Evolutionary conservation across 2,329 filamentous ascomycete genomes (phyloP), one percentile per base, ranked within the genome.

Genomic region (Epichloe typhina): DNA sequence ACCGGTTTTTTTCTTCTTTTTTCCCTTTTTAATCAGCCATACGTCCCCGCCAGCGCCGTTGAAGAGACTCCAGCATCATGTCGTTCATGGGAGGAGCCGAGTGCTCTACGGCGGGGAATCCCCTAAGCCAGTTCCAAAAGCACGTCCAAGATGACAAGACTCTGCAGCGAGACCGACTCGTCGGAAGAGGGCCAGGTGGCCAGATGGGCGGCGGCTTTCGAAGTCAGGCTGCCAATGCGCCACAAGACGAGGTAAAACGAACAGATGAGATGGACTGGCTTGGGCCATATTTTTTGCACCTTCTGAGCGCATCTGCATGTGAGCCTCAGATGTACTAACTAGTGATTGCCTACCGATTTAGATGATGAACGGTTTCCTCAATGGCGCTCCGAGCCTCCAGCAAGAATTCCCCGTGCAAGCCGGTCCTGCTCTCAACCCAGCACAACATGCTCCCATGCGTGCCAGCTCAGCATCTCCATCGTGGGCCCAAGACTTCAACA

Each of bases 81-180:
- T 96, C 91, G 50, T 97, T 98, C 69, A 79, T 97, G 62, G 87
- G 88, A 70, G 88, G 91, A 60, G 86, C 91, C 60, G 93, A 97
- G 73, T 98, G 93, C 77, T 97, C 91, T 51, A 94, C 93, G 55
- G 89, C 87, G 57, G 88, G 85, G 63, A 98, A 98, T 69, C 93
- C 94, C 82, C 82, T 98, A 62, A 91, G 88, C 65, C 93, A 97
- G 74, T 95, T 98, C 68, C 88, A 90, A 57, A 98, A 98, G 70
- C 90, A 96, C 69, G 88, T 93, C 52, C 87, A 94, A 64, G 88
- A 95, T 76, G 93, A 98, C 73, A 95, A 90, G 71, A 93, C 87
- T 52, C 74, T 97, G 52, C 93, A 97, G 71, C 79, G 90, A 62
- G 93, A 98, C 68, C 82, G 93, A 53, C 75, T 97, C 54, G 83